Evolutionary conservation across 768 basidiomycete species (phyloP).

Genomic region (Asterophora lycoperdoides): DNA sequence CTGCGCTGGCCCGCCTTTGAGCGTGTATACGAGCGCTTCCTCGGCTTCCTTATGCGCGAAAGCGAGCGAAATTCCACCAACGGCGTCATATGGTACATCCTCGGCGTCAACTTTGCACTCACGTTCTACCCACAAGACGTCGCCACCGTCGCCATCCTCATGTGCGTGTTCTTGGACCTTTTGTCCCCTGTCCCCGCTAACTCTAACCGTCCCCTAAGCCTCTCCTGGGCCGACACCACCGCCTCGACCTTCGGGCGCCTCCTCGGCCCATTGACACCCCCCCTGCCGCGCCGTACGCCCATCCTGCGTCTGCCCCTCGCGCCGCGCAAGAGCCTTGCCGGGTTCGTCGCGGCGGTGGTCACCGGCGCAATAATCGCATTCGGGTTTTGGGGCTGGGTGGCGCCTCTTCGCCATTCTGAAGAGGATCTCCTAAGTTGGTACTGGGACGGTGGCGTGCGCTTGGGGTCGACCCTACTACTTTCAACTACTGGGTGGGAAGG

Average conservation of each 20-base stretch:
- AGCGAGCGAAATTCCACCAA: conserved; percentile 80
- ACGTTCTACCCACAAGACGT: conserved; percentile 78
- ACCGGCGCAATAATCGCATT: conserved; percentile 66
- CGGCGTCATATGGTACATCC: conserved; percentile 87
- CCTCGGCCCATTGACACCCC: conserved; percentile 65
- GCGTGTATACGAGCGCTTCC: conserved; percentile 58
- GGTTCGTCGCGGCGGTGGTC: conserved; percentile 72
- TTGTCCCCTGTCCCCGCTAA: neutral
- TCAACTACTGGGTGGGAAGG: conserved; percentile 13
- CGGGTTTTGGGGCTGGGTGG: conserved; percentile 69
- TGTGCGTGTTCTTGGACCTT: conserved; percentile 57
- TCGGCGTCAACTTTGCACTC: conserved; percentile 79
- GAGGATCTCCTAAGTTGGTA: conserved; percentile 44
- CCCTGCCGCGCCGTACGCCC: conserved; percentile 38
- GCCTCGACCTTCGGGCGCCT: conserved; percentile 91
- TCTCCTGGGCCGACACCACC: conserved; percentile 95
- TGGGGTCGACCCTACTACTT: conserved; percentile 19
- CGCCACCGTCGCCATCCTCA: conserved; percentile 84
- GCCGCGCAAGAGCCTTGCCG: conserved; percentile 79
- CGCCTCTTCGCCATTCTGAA: conserved; percentile 30
- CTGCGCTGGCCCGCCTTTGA: conserved; percentile 63
- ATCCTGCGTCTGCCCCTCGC: conserved; percentile 62
- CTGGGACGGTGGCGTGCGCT: conserved; percentile 49
- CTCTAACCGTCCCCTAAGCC: conserved; percentile 37
- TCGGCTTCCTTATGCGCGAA: conserved; percentile 89